A percentile compares a stretch with the other conserved stretches of the same genome.
These are phyloP conservation scores for Euclidium syriacum DNA, from an alignment of 345 rosid species.

Conservation along the genomic window DNA sequence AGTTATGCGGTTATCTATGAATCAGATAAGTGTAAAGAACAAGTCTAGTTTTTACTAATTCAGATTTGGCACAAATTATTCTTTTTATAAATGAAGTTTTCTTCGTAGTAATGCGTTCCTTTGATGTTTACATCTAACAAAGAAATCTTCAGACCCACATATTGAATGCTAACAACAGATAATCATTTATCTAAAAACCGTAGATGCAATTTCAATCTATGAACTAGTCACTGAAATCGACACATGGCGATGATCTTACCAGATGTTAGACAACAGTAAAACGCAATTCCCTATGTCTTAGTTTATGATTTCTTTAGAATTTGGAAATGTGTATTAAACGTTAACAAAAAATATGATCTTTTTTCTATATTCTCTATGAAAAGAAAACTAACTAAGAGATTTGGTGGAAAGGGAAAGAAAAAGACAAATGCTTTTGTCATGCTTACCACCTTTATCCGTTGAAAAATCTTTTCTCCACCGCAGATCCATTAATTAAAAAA, in stretches of 20 bases:
- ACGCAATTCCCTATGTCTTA: neutral
- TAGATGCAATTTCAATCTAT: neutral
- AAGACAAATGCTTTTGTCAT: constrained; percentile 29
- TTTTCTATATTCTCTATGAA: neutral
- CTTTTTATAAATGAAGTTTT: neutral
- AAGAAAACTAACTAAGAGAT: neutral
- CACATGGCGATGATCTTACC: neutral
- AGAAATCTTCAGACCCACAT: constrained; percentile 16
- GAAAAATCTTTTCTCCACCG: constrained; percentile 22
- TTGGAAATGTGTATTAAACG: neutral
- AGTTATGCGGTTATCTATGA: constrained; percentile 3
- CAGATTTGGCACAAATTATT: constrained; percentile 3
- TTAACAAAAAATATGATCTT: neutral
- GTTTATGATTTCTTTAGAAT: neutral
- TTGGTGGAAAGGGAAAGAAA: constrained; percentile 18
- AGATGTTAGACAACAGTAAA: too few species aligned
- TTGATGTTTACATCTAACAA: neutral
- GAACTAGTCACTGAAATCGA: constrained; percentile 5
- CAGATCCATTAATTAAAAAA: neutral
- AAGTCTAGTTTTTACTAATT: constrained; percentile 25
- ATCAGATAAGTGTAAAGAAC: constrained; percentile 25
- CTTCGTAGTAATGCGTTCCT: neutral
- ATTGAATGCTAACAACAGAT: neutral
- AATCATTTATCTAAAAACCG: too few species aligned
- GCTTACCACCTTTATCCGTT: constrained; percentile 28